Conservation (phyloP, 805 yeast genomes). For the Geotrichum ghanense region DNA sequence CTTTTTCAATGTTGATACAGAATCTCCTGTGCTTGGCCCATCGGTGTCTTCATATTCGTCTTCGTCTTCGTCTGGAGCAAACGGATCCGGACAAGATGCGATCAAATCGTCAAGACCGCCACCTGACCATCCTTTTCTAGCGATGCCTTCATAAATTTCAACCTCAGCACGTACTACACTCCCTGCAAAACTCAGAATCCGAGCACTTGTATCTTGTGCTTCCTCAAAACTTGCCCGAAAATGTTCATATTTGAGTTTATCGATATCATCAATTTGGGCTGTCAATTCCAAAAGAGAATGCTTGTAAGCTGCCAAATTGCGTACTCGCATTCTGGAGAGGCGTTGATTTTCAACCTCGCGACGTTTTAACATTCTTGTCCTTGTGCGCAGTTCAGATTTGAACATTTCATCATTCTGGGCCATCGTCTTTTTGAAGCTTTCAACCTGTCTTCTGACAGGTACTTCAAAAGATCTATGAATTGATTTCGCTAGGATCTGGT, state of each 20-base stretch:
- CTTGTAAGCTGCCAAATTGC: slow-evolving; percentile 60
- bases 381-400: slow-evolving; percentile 39
- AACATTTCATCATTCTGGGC: slow-evolving; percentile 41
- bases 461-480: slow-evolving; percentile 42
- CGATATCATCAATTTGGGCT: slow-evolving; percentile 67
- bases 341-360: slow-evolving; percentile 53
- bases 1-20: too few species aligned
- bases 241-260: slow-evolving; percentile 61
- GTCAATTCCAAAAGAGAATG: slow-evolving; percentile 57
- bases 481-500: slow-evolving; percentile 52
- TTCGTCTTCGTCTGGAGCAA: slow-evolving; percentile 26
- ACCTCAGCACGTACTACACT: slow-evolving; percentile 67
- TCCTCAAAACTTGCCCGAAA: slow-evolving; percentile 51
- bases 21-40: too few species aligned
- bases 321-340: slow-evolving; percentile 45
- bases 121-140: slow-evolving; percentile 77
- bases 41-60: not conserved
- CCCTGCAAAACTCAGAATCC: slow-evolving; percentile 44
- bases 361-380: slow-evolving; percentile 40
- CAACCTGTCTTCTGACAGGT: slow-evolving; percentile 38
- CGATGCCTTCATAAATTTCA: slow-evolving; percentile 69
- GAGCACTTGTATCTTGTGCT: slow-evolving; percentile 50
- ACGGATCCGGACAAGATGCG: slow-evolving; percentile 56
- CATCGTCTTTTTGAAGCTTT: slow-evolving; percentile 34
- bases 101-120: slow-evolving; percentile 71